Percentiles rank a stretch among this genome's conserved stretches.
phyloP scores from a whole-genome alignment of 176 grass and related monocot genomes.

The Aegilops tauschii region DNA sequence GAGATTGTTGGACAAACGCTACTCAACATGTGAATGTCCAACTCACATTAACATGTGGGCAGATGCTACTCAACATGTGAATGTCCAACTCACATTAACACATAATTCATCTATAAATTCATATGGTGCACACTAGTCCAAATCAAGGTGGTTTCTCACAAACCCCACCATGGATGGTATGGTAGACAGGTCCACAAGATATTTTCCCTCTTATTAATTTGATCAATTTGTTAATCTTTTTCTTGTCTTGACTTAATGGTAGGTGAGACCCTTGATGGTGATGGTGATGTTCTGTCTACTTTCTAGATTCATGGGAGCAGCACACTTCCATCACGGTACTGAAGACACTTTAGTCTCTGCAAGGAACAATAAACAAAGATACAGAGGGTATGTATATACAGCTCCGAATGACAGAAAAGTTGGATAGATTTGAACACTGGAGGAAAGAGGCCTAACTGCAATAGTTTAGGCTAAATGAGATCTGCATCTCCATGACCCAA shows the following conservation, averaged over 20 bases:
- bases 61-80: constrained; percentile 10
- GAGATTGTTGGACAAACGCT: not conserved
- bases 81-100: constrained; percentile 6
- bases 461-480: constrained; percentile 5
- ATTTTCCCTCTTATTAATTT: not conserved
- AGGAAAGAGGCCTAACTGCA: not conserved
- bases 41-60: not conserved
- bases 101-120: not conserved
- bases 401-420: not conserved
- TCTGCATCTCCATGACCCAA: not conserved
- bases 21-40: not conserved
- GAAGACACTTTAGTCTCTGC: constrained; percentile 19
- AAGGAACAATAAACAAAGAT: constrained; percentile 31
- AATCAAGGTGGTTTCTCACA: not conserved
- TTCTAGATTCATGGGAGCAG: constrained; percentile 32
- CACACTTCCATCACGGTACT: not conserved
- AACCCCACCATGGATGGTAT: not conserved
- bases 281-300: constrained; percentile 16
- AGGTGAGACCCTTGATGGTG: constrained; percentile 41
- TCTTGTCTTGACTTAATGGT: constrained; percentile 20
- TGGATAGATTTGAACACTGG: not conserved
- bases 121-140: not conserved
- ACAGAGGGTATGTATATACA: not conserved
- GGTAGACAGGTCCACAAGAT: not conserved
- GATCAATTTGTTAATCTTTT: not conserved